Evolutionary conservation across 495 filamentous ascomycete species (phyloP).

Genomic region (Trichoderma parareesei): DNA sequence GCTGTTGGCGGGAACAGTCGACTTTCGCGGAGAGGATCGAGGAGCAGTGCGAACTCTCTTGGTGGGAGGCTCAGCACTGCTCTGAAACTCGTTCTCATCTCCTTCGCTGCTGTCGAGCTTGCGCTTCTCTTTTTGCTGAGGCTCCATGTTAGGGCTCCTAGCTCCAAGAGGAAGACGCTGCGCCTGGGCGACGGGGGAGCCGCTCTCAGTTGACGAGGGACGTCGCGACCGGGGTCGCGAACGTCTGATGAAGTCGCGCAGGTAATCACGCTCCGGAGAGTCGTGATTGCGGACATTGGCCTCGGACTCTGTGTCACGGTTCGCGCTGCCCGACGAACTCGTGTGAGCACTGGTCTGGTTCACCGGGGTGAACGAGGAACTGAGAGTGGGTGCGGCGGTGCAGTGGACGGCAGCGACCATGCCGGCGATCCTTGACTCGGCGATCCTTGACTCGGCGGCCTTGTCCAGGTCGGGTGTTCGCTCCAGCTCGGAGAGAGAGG

Average conservation of each 20-base stretch:
- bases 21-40: neutral
- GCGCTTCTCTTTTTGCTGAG: constrained; percentile 4
- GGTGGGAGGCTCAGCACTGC: neutral
- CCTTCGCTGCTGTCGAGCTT: constrained; percentile 8
- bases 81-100: neutral
- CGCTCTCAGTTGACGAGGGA: neutral
- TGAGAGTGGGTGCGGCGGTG: neutral
- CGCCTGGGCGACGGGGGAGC: neutral
- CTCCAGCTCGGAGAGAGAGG: neutral
- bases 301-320: neutral
- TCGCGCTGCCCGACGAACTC: neutral
- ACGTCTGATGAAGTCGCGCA: constrained; percentile 3
- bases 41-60: neutral
- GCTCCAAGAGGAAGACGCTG: constrained; percentile 4
- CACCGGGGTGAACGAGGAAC: neutral
- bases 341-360: neutral
- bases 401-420: neutral
- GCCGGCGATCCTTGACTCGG: neutral
- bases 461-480: neutral
- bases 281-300: neutral
- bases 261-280: neutral
- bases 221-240: neutral
- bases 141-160: constrained; percentile 7
- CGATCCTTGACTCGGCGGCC: neutral
- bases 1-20: neutral